Percentiles rank a stretch among this genome's conserved stretches.
Conservation (phyloP, 768 basidiomycete species). For the Steccherinum ochraceum region DNA sequence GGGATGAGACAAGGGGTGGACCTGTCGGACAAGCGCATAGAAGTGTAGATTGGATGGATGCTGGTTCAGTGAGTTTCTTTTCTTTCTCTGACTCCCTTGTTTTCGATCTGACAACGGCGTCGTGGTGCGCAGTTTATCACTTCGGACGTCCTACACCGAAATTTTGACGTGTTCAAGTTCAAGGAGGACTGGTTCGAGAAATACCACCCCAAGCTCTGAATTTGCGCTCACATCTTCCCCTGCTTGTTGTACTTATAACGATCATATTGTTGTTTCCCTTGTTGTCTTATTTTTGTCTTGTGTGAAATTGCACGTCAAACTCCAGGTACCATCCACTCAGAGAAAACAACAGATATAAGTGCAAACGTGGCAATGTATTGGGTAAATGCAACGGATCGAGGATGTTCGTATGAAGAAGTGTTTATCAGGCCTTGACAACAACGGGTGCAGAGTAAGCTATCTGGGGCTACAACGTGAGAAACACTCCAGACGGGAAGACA, state of each 20-base stretch:
- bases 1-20: conserved; percentile 64
- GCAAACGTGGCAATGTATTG: no score
- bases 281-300: no score
- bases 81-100: neutral
- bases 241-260: no score
- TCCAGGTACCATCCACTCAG: no score
- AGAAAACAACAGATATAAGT: no score
- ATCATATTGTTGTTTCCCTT: no score
- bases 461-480: neutral
- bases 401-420: neutral
- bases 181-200: conserved; percentile 12
- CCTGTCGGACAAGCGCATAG: conserved; percentile 57
- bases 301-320: no score
- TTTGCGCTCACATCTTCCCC: no score
- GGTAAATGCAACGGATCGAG: no score
- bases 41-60: conserved; percentile 39
- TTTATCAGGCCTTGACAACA: no score
- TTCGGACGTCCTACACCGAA: conserved; percentile 38
- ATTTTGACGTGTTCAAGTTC: conserved; percentile 61
- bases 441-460: neutral
- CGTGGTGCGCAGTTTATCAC: neutral
- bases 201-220: neutral
- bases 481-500: neutral
- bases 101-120: neutral
- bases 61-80: conserved; percentile 41